Conservation (phyloP, 352 stramenopile species). For the Globisporangium carolinianum region DNA sequence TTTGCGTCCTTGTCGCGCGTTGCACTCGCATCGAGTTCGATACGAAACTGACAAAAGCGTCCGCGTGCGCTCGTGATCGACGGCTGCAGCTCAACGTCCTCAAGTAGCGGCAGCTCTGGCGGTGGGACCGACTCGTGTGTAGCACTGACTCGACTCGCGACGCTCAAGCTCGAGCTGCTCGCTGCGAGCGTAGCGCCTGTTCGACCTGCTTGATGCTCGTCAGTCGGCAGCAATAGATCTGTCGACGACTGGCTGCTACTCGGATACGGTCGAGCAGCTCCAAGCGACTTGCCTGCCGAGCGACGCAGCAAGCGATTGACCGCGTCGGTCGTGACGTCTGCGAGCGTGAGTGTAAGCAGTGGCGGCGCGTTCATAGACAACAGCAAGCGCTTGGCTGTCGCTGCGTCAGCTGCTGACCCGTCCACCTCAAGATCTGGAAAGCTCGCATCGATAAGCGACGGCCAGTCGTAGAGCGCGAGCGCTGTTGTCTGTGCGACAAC, state of each 20-base stretch:
- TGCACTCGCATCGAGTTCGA: constrained; percentile 12
- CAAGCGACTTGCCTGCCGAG: constrained; percentile 1
- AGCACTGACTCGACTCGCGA: neutral
- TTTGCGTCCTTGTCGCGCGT: constrained; percentile 24
- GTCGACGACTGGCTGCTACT: neutral
- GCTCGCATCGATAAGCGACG: constrained; percentile 26
- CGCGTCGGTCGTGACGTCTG: neutral
- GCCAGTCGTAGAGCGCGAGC: constrained; percentile 31
- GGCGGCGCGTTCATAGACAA: constrained; percentile 1
- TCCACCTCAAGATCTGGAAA: constrained; percentile 23
- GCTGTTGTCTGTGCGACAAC: constrained; percentile 4
- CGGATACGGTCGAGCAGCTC: neutral
- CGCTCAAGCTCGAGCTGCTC: constrained; percentile 4
- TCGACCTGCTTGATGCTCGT: constrained; percentile 4
- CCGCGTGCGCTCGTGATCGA: constrained; percentile 4
- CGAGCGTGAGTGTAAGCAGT: neutral
- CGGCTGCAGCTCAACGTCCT: constrained; percentile 13
- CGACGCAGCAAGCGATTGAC: constrained; percentile 11
- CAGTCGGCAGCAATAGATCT: neutral
- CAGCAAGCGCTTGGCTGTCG: constrained; percentile 25
- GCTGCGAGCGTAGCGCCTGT: neutral
- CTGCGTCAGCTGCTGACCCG: constrained; percentile 8
- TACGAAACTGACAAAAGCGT: constrained; percentile 21
- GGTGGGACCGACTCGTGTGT: neutral
- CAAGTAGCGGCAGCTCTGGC: constrained; percentile 3